These are phyloP conservation scores for Aciculosporium take DNA, from an alignment of 2,329 filamentous ascomycete species.

Conservation along the genomic window DNA sequence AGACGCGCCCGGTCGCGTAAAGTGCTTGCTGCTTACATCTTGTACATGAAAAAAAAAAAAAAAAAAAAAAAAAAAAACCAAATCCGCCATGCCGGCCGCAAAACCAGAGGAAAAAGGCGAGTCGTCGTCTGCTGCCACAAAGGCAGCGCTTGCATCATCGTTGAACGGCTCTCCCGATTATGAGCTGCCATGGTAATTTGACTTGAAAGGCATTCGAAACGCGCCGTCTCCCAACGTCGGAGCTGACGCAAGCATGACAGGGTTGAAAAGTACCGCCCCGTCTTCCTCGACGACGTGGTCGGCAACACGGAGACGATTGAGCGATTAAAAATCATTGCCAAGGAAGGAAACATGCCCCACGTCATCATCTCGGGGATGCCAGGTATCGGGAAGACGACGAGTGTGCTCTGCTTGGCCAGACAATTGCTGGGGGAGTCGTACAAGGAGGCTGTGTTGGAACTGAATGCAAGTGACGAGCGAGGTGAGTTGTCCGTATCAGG, in stretches of 20 bases:
- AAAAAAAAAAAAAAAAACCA: constrained; percentile 3
- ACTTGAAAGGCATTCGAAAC: neutral
- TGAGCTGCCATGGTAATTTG: constrained; percentile 60
- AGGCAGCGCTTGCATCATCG: constrained; percentile 37
- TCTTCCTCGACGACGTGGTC: constrained; percentile 91
- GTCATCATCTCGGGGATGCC: constrained; percentile 99
- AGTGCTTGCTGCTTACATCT: constrained; percentile 16
- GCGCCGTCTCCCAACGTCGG: neutral
- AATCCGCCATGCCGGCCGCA: constrained; percentile 36
- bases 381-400: constrained; percentile 96
- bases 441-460: constrained; percentile 91
- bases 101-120: constrained; percentile 42
- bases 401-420: constrained; percentile 79
- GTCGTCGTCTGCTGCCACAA: constrained; percentile 45
- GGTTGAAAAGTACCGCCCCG: constrained; percentile 96
- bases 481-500: constrained; percentile 28
- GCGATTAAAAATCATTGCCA: constrained; percentile 92
- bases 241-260: constrained; percentile 28
- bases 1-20: constrained; percentile 26
- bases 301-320: constrained; percentile 97
- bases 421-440: constrained; percentile 86
- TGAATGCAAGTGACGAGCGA: constrained; percentile 93
- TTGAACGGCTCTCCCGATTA: constrained; percentile 43
- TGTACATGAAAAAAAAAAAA: neutral
- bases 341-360: constrained; percentile 98